These are phyloP conservation scores for Dendrostoma leiphaemia DNA, from an alignment of 2,329 filamentous ascomycete species.

Conservation along the genomic window DNA sequence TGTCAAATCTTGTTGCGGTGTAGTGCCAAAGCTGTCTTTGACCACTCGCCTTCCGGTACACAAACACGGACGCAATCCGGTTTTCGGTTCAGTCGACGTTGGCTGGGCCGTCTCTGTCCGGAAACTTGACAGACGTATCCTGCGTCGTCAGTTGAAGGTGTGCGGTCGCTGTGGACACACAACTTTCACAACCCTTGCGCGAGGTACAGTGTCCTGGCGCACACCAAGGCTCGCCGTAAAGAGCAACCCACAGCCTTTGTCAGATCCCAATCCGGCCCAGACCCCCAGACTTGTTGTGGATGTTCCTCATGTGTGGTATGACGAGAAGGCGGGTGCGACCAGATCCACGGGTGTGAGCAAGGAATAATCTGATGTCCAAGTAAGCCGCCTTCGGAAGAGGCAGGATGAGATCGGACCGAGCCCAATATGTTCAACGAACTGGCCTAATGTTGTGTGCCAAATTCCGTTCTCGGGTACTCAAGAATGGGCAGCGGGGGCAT, in stretches of 20 bases:
- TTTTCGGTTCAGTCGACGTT: not conserved
- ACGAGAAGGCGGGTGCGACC: constrained; percentile 5
- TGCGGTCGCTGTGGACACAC: constrained; percentile 4
- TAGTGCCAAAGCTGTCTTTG: not conserved
- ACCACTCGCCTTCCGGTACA: constrained; percentile 4
- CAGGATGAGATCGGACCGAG: not conserved
- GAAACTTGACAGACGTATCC: not conserved
- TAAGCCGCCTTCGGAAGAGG: not conserved
- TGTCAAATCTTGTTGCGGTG: constrained; percentile 1
- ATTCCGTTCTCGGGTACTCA: not conserved
- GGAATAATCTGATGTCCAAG: not conserved
- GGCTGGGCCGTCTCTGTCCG: not conserved
- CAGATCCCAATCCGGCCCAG: not conserved
- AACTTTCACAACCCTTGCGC: not conserved
- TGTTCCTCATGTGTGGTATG: constrained; percentile 12
- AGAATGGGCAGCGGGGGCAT: not conserved
- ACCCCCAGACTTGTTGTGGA: not conserved
- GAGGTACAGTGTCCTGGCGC: not conserved
- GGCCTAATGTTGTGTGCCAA: not conserved
- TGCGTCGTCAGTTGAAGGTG: not conserved
- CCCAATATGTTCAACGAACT: not conserved
- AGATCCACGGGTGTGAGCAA: not conserved
- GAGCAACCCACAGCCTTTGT: not conserved
- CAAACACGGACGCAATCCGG: not conserved
- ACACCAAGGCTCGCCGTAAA: not conserved